Conservation (phyloP, 2,329 filamentous ascomycete species). For the Parascedosporium putredinis region DNA sequence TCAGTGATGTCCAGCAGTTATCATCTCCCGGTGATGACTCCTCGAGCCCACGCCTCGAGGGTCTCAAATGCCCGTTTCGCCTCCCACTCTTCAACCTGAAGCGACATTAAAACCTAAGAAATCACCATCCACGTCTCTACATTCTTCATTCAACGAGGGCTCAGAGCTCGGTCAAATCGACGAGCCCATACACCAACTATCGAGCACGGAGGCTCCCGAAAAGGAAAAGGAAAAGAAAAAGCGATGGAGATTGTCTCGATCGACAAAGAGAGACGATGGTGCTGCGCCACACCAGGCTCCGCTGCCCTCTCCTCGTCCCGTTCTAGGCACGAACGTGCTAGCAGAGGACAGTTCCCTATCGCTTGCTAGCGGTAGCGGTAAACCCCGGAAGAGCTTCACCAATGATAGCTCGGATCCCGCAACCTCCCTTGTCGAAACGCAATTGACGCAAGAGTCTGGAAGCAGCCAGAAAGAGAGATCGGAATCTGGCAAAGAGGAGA, state of each 20-base stretch:
- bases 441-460: constrained; percentile 23
- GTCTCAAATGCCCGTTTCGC: constrained; percentile 31
- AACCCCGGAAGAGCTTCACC: constrained; percentile 37
- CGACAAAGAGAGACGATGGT: constrained; percentile 44
- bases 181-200: constrained; percentile 30
- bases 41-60: constrained; percentile 34
- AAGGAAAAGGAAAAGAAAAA: constrained; percentile 61
- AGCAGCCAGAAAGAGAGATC: constrained; percentile 23
- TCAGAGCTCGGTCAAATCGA: constrained; percentile 71
- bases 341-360: constrained; percentile 60
- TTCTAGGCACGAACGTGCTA: constrained; percentile 50
- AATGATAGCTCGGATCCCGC: constrained; percentile 40
- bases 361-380: constrained; percentile 49
- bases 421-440: constrained; percentile 27
- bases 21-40: constrained; percentile 19
- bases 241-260: constrained; percentile 62
- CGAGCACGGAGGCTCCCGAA: constrained; percentile 37
- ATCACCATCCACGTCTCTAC: constrained; percentile 67
- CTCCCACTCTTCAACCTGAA: constrained; percentile 30
- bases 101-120: constrained; percentile 32
- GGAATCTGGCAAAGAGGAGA: constrained; percentile 29
- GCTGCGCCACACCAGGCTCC: constrained; percentile 25
- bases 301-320: constrained; percentile 32
- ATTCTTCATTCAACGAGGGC: constrained; percentile 68
- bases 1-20: constrained; percentile 10